Conservation (phyloP, 73 alveolate genomes). For the Tetrahymena elliotti region DNA sequence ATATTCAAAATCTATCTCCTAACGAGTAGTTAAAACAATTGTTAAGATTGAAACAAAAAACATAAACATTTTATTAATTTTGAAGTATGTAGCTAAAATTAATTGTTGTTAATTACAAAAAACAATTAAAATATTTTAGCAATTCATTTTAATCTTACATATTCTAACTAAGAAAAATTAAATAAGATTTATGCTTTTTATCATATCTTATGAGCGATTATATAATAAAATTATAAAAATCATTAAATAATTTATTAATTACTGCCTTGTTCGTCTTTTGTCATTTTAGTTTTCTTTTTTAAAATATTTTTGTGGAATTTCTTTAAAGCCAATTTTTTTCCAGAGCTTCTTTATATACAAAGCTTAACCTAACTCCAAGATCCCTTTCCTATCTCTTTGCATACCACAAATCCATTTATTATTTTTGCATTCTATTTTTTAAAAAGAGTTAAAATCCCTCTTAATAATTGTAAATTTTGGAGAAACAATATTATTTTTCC, state of each 20-base stretch:
- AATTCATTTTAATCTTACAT: too few relatives aligned
- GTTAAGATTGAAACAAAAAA: too few relatives aligned
- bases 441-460: not conserved
- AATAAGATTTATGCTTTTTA: not conserved
- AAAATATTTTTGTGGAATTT: not conserved
- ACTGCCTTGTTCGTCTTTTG: not conserved
- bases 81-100: too few relatives aligned
- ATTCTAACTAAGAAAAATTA: not conserved
- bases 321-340: not conserved
- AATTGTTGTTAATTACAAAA: too few relatives aligned
- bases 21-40: too few relatives aligned
- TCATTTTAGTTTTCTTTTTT: not conserved
- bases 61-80: too few relatives aligned
- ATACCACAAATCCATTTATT: not conserved
- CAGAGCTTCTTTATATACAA: not conserved
- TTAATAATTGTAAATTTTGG: not conserved
- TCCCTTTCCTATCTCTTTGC: not conserved
- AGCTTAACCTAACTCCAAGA: not conserved
- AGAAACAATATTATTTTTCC: not conserved
- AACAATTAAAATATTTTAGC: too few relatives aligned
- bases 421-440: not conserved
- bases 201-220: too few relatives aligned
- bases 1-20: too few relatives aligned
- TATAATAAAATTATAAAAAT: too few relatives aligned
- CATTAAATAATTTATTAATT: not conserved